Conservation (phyloP, 495 filamentous ascomycete species). For the Sphaerosporella brunnea region DNA sequence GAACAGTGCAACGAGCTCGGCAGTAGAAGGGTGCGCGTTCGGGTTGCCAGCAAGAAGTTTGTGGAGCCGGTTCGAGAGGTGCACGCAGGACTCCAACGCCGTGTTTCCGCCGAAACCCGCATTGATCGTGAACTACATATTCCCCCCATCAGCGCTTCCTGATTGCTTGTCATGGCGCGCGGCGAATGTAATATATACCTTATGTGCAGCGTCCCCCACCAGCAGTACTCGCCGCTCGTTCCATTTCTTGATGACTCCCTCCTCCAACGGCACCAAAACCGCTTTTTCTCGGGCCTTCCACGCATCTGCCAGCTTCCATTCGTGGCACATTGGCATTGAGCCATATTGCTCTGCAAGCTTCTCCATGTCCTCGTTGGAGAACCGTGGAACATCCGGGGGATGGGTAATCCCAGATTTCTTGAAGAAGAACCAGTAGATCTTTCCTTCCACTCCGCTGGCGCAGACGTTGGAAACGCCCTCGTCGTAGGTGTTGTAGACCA, state of each 20-base stretch:
- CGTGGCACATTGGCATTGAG: constrained; percentile 10
- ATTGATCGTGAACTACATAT: constrained; percentile 15
- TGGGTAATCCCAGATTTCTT: constrained; percentile 18
- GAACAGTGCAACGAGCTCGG: not conserved
- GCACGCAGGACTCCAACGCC: constrained; percentile 25
- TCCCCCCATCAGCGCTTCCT: no score
- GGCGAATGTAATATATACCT: no score
- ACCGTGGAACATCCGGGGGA: not conserved
- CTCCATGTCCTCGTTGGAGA: constrained; percentile 4
- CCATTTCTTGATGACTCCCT: constrained; percentile 27
- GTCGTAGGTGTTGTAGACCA: constrained; percentile 4
- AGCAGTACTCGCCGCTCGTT: constrained; percentile 22
- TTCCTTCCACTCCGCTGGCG: not conserved
- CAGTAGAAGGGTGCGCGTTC: not conserved
- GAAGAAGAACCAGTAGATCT: constrained; percentile 15
- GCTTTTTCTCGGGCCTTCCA: constrained; percentile 12
- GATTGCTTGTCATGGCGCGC: no score
- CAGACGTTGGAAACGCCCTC: constrained; percentile 3
- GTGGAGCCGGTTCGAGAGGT: constrained; percentile 22
- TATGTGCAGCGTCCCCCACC: constrained; percentile 28
- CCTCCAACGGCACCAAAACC: constrained; percentile 23
- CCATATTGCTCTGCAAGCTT: constrained; percentile 25
- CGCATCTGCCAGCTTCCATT: constrained; percentile 25
- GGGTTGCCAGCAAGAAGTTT: not conserved
- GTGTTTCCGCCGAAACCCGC: constrained; percentile 27